Evolutionary conservation across 257 asterid genomes (phyloP).

Genomic region (Plantago elongata): DNA sequence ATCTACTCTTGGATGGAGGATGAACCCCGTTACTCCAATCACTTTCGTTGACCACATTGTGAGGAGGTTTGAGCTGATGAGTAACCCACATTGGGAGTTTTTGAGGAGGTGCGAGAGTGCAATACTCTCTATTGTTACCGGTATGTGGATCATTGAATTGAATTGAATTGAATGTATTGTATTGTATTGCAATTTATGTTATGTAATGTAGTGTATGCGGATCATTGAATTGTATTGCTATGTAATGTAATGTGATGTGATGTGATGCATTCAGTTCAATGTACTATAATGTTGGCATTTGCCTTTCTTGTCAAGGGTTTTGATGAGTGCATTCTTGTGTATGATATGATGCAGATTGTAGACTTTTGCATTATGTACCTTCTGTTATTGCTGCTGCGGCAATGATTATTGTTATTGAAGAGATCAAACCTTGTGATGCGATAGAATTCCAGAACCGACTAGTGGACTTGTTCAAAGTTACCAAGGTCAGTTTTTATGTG

Average conservation of each 20-base stretch:
- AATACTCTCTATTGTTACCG: conserved; percentile 53
- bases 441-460: conserved; percentile 31
- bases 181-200: no score
- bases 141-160: conserved; percentile 35
- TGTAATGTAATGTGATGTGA: no score
- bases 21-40: conserved; percentile 81
- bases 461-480: conserved; percentile 29
- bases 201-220: conserved; percentile 51
- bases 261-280: conserved; percentile 2
- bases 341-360: conserved; percentile 48
- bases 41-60: conserved; percentile 75
- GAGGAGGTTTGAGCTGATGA: conserved; percentile 59
- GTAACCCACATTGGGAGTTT: conserved; percentile 55
- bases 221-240: neutral
- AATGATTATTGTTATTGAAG: conserved; percentile 36
- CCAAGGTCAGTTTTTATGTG: conserved; percentile 32
- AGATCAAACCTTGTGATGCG: conserved; percentile 33
- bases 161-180: neutral
- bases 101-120: conserved; percentile 53
- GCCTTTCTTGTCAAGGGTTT: neutral
- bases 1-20: conserved; percentile 72
- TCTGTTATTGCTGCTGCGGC: conserved; percentile 55
- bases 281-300: neutral
- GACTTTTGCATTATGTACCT: conserved; percentile 46
- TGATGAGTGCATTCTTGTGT: neutral